Evolutionary conservation across 1,284 basidiomycete species (phyloP), one percentile per base, ranked within the genome.

Genomic region (Sanghuangporus weigelae): DNA sequence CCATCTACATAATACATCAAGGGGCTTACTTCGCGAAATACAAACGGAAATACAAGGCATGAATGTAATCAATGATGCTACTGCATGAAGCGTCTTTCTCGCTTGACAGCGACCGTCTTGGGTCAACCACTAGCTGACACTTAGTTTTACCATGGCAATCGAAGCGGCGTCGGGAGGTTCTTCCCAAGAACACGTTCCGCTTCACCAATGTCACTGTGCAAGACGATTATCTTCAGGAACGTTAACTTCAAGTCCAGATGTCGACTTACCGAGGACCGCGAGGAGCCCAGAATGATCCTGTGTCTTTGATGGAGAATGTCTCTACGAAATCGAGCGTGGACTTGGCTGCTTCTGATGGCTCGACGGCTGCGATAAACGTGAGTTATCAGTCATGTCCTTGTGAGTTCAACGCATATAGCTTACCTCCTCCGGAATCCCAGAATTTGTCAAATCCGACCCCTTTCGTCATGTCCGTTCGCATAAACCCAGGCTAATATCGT

Each of bases 201-300:
- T 64, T 79, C 77, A 0, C 78, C 79, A 49, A 80, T 78, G 51
- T 79, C 79, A 56, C 75, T 76, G 62, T 7, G 59, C 23, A 54
- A 60, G 58, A 44, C 21, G 35, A 26, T 44, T 57, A 31, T 12
- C n/a, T 46, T 16, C 26, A 31, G 2, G 11, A 46, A 21, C 26
- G 7, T 49, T 36, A 36, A 26, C 39, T 54, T 55, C 54, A n/a
- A n/a, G 19, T 60, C 40, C 2, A 16, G 21, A 19, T 23, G 39
- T 51, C 23, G 11, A 72, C 74, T 64, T 58, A 80, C 78, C 75
- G 66, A 26, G 76, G 72, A 16, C 77, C 77, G 46, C 75, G 71
- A 10, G 79, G 79, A 10, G 80, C 80, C 78, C 78, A 81, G 62
- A 78, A 77, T 53, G 77, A 73, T n/a, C 80, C 80, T 1, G 74